These are phyloP conservation scores for Neotropicomus parvogracilis DNA, from an alignment of 1,284 basidiomycete genomes.

Conservation along the genomic window DNA sequence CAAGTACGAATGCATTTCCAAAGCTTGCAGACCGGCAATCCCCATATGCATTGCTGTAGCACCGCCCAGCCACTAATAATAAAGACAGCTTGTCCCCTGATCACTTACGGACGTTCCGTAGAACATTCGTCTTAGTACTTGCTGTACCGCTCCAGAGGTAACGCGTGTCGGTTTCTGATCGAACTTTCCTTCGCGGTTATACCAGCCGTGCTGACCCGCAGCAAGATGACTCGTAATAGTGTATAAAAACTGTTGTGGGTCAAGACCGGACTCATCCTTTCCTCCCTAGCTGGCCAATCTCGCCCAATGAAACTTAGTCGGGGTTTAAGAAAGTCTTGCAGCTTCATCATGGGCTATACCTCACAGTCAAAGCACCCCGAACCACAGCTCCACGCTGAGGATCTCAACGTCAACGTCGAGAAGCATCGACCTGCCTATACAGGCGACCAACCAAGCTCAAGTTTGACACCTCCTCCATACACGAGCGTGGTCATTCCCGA, in stretches of 20 bases:
- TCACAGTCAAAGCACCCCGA: slow-evolving; percentile 8
- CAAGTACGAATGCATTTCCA: slow-evolving; percentile 82
- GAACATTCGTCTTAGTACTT: too few relatives aligned
- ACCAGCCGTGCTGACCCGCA: too few relatives aligned
- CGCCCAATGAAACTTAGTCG: slow-evolving; percentile 5
- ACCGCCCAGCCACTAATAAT: background rate
- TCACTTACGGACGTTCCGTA: too few relatives aligned
- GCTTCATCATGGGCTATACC: slow-evolving; percentile 10
- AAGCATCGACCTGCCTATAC: background rate
- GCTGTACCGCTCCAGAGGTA: too few relatives aligned
- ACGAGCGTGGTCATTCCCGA: slow-evolving; percentile 1
- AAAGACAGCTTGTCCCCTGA: background rate
- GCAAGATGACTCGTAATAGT: too few relatives aligned
- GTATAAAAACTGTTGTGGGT: too few relatives aligned
- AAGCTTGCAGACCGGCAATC: slow-evolving; percentile 54
- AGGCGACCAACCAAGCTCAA: background rate
- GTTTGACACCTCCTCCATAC: slow-evolving; percentile 24
- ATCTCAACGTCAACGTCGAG: background rate
- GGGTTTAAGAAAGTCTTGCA: slow-evolving; percentile 8
- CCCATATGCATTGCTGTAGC: slow-evolving; percentile 46
- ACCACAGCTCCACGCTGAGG: slow-evolving; percentile 7
- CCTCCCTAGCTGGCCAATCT: background rate
- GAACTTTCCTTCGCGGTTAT: too few relatives aligned
- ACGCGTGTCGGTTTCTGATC: too few relatives aligned
- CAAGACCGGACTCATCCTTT: too few relatives aligned